These are phyloP conservation scores for Saccharomyces jurei DNA, from an alignment of 805 yeast genomes.

Conservation along the genomic window DNA sequence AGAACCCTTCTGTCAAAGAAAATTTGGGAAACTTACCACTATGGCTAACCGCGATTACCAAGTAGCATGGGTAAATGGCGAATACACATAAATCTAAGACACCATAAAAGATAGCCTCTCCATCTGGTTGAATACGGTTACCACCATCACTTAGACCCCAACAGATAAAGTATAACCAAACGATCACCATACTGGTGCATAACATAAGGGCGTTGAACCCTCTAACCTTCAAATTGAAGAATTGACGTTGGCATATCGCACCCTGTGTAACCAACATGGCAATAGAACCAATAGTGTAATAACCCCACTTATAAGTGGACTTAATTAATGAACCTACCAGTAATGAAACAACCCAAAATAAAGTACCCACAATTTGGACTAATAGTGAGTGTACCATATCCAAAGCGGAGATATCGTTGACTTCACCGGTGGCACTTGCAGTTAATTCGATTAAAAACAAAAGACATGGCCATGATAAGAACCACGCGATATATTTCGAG, in stretches of 20 bases:
- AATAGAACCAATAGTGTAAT: conserved; percentile 46
- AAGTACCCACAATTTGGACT: conserved; percentile 37
- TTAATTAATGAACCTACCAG: conserved; percentile 49
- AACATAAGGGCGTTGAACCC: conserved; percentile 10
- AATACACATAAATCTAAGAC: conserved; percentile 40
- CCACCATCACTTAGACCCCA: conserved; percentile 54
- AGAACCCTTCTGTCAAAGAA: conserved; percentile 2
- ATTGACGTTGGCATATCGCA: conserved; percentile 26
- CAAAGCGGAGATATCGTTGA: conserved; percentile 7
- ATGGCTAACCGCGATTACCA: conserved; percentile 11
- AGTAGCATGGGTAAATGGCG: conserved; percentile 34
- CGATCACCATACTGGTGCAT: conserved; percentile 27
- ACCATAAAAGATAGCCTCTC: conserved; percentile 50
- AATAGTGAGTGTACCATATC: conserved; percentile 26
- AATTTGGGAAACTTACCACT: conserved; percentile 11
- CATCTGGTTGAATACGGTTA: conserved; percentile 44
- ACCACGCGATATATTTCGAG: conserved; percentile 38
- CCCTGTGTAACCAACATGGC: conserved; percentile 36
- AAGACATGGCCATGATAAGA: conserved; percentile 38
- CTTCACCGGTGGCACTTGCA: conserved; percentile 5
- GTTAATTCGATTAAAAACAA: conserved; percentile 26
- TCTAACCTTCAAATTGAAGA: conserved; percentile 13
- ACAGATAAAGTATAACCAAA: conserved; percentile 36
- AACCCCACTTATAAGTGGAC: conserved; percentile 62
- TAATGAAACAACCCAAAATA: conserved; percentile 44